phyloP scores from a whole-genome alignment of 495 filamentous ascomycete genomes.

The Penicillium desertorum region DNA sequence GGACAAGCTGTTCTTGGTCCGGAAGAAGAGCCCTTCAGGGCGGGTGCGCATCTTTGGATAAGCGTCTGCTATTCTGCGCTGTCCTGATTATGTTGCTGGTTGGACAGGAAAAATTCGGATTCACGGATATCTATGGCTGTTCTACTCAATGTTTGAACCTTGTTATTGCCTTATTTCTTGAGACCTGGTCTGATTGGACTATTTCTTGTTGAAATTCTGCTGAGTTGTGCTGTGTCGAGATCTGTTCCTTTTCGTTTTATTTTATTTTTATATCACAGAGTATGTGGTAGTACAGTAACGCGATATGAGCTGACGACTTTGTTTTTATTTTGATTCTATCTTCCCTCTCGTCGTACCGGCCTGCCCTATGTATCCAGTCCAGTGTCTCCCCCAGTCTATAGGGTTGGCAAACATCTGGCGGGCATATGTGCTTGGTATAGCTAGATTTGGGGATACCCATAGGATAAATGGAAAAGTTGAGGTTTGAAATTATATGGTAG shows the following conservation, averaged over 20 bases:
- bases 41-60: constrained; percentile 39
- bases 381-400: not conserved
- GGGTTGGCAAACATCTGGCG: not conserved
- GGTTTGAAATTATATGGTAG: not conserved
- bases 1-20: constrained; percentile 60
- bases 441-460: not conserved
- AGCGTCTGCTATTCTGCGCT: constrained; percentile 6
- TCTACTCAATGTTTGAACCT: constrained; percentile 3
- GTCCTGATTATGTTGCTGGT: constrained; percentile 1
- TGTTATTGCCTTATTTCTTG: constrained; percentile 13
- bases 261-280: constrained; percentile 3
- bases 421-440: not conserved
- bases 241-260: constrained; percentile 15
- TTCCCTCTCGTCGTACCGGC: constrained; percentile 6
- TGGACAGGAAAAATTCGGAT: not conserved
- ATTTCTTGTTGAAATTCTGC: constrained; percentile 18
- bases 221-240: constrained; percentile 29
- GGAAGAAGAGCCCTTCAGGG: constrained; percentile 56
- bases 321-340: constrained; percentile 12
- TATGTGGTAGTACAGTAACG: constrained; percentile 25
- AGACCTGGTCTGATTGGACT: constrained; percentile 13
- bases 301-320: constrained; percentile 32
- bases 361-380: not conserved
- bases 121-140: constrained; percentile 1
- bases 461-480: not conserved